Evolutionary conservation across 176 grass and related monocot species (phyloP), one percentile per base, ranked within the genome.

Genomic region (Ampelocalamus luodianensis): DNA sequence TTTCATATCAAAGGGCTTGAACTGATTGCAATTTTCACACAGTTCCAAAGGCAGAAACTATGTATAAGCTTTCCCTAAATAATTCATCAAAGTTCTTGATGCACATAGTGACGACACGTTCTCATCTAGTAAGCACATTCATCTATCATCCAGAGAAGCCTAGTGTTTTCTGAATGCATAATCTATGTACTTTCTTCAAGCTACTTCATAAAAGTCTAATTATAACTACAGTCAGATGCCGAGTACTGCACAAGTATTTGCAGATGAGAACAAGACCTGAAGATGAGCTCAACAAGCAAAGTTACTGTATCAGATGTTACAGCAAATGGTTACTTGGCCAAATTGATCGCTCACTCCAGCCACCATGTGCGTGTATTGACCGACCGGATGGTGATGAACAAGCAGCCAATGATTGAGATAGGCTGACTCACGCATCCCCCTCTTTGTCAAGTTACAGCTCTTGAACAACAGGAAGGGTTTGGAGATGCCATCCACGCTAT

Each of bases 271-370:
- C 40, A 71, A 71, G 22, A 12, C 20, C n/a, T 5, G 70, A 15
- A 51, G 27, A 17, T 32, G 45, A 51, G 24, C 44, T 49, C 13
- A 49, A 29, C 81, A 74, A 26, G 56, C 68, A 55, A 65, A n/a
- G 23, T 3, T 39, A 64, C n/a, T 55, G 56, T 80, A 44, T 40
- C 46, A 65, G 58, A 80, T 74, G 85, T 55, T 55, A 86, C 77
- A 36, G 16, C 59, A 42, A 18, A 23, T 59, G 49, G 53, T 55
- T 87, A 36, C 69, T n/a, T 81, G 15, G 37, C 69, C 69, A 81
- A 81, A 68, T 74, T 43, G 58, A 64, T n/a, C 44, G 37, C 18
- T 71, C 55, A 29, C 43, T 22, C 9, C 10, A 34, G 54, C 54
- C 20, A 43, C 22, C 59, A 0, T 37, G 42, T 36, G 16, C 65